Evolutionary conservation across 2,329 filamentous ascomycete species (phyloP).

Genomic region (Lachnellula cervina): DNA sequence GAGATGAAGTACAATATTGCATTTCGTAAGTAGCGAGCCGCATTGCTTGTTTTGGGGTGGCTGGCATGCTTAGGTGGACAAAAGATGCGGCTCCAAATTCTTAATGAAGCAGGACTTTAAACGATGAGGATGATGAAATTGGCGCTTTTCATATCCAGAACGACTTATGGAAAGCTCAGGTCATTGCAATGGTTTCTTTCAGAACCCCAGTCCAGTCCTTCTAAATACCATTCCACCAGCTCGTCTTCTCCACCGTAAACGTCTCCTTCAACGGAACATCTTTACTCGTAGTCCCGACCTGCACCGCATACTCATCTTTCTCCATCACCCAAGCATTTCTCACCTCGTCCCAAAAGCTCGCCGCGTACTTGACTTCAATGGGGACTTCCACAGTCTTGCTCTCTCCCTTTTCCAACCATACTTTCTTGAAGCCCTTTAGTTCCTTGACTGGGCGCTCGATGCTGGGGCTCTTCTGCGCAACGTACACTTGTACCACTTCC

Average conservation of each 20-base stretch:
- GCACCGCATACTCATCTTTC: constrained; percentile 58
- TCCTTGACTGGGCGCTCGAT: constrained; percentile 56
- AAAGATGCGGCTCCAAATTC: no score
- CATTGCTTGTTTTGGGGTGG: no score
- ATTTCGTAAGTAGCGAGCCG: no score
- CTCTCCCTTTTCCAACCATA: constrained; percentile 56
- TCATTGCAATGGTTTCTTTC: neutral
- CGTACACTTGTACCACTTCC: constrained; percentile 55
- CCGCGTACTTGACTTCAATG: constrained; percentile 58
- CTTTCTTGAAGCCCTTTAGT: constrained; percentile 62
- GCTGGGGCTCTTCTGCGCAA: constrained; percentile 46
- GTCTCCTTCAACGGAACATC: constrained; percentile 45
- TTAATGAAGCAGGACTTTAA: no score
- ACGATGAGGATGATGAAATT: no score
- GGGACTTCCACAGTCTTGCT: constrained; percentile 51
- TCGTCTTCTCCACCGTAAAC: constrained; percentile 56
- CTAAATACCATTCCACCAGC: constrained; percentile 63
- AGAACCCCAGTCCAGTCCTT: neutral
- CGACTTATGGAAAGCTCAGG: no score
- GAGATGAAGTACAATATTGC: no score
- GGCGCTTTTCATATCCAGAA: no score
- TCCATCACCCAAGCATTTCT: constrained; percentile 61
- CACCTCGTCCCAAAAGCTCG: constrained; percentile 67
- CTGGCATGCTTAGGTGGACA: no score
- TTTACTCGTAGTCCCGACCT: constrained; percentile 54